Conservation (phyloP, 2,329 filamentous ascomycete genomes). For the Huntiella moniliformis region DNA sequence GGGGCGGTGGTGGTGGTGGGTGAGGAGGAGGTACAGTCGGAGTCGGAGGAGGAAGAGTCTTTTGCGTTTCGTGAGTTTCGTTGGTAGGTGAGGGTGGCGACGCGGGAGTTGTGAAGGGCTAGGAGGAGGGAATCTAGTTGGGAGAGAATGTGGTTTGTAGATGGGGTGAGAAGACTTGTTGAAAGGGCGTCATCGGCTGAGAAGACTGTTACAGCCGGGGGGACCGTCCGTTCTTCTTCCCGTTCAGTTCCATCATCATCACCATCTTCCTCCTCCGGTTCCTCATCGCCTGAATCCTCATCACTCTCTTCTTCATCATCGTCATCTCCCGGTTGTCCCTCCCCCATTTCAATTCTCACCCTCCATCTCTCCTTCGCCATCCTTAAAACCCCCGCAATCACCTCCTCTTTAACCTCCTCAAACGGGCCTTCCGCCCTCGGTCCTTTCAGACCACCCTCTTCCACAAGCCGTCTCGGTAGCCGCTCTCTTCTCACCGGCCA, state of each 20-base stretch:
- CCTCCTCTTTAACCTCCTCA: constrained; percentile 7
- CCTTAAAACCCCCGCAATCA: constrained; percentile 4
- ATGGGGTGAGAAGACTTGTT: constrained; percentile 43
- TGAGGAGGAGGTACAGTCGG: background rate
- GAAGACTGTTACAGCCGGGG: constrained; percentile 29
- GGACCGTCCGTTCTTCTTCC: constrained; percentile 12
- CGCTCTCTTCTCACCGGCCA: constrained; percentile 54
- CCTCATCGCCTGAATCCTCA: background rate
- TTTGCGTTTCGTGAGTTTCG: constrained; percentile 1
- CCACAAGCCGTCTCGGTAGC: constrained; percentile 29
- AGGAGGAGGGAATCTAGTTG: constrained; percentile 51
- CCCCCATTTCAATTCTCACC: constrained; percentile 4
- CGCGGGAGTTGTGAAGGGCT: constrained; percentile 48
- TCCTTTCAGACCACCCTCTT: background rate
- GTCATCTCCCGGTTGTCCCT: background rate
- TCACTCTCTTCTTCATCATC: constrained; percentile 3
- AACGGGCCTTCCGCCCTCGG: background rate
- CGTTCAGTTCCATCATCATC: background rate
- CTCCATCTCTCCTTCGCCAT: background rate
- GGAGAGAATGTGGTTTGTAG: constrained; percentile 48
- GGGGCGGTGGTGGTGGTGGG: background rate
- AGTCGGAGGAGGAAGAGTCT: background rate
- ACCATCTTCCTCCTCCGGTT: background rate
- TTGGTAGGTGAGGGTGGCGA: constrained; percentile 16
- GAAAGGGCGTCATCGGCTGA: constrained; percentile 55